phyloP scores from a whole-genome alignment of 2,329 filamentous ascomycete species.

The Penicillium brasilianum region DNA sequence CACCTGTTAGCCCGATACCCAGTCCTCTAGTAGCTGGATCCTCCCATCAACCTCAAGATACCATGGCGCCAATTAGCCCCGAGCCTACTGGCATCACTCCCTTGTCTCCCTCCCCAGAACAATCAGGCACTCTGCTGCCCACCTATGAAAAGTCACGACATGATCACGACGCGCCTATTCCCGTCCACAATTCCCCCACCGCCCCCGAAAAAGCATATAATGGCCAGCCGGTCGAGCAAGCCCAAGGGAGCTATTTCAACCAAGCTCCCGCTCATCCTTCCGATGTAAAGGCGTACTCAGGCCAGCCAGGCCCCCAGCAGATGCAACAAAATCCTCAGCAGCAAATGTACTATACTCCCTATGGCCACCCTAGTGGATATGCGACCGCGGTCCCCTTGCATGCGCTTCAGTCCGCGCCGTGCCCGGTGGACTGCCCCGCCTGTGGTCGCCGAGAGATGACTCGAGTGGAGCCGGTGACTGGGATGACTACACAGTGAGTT shows the following conservation, averaged over 20 bases:
- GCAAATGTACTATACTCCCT: constrained; percentile 23
- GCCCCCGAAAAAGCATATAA: constrained; percentile 9
- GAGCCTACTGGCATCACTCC: constrained; percentile 8
- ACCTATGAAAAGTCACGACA: constrained; percentile 8
- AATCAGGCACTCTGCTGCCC: neutral
- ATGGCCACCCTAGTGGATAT: constrained; percentile 32
- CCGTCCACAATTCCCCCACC: constrained; percentile 1
- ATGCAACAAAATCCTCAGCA: constrained; percentile 10
- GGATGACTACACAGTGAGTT: constrained; percentile 39
- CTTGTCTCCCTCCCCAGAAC: constrained; percentile 1
- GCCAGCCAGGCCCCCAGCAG: constrained; percentile 19
- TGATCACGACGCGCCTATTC: constrained; percentile 11
- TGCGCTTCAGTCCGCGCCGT: constrained; percentile 38
- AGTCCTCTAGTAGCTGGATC: neutral
- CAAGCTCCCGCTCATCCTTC: constrained; percentile 13
- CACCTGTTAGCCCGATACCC: neutral
- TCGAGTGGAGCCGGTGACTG: constrained; percentile 26
- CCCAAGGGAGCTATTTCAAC: neutral
- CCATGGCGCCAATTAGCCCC: constrained; percentile 2
- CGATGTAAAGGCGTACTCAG: constrained; percentile 25
- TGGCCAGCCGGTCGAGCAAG: constrained; percentile 11
- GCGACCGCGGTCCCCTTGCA: constrained; percentile 32
- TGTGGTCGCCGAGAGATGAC: constrained; percentile 49
- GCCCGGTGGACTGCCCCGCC: constrained; percentile 55
- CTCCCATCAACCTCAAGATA: neutral